A percentile compares a stretch with the other conserved stretches of the same genome.
Conservation (phyloP, 2,329 filamentous ascomycete species). For the Pseudogymnoascus sp. region DNA sequence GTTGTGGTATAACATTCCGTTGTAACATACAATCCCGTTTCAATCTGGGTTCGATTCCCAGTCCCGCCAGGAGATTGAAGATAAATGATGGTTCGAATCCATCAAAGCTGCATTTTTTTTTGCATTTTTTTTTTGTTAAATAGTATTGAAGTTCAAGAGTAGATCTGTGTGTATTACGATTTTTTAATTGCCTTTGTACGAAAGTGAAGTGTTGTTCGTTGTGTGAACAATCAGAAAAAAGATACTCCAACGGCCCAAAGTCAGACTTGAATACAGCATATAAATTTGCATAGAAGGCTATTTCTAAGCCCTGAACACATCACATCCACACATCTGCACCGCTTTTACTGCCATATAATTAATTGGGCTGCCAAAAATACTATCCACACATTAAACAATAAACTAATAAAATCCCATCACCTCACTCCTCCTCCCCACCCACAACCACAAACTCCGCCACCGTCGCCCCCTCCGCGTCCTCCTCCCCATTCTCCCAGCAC, state of each 20-base stretch:
- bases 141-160: not conserved
- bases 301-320: not conserved
- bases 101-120: slow-evolving; percentile 18
- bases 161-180: not conserved
- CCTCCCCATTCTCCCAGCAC: slow-evolving; percentile 30
- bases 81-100: slow-evolving; percentile 22
- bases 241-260: not conserved
- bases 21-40: slow-evolving; percentile 24
- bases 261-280: not conserved
- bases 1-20: slow-evolving; percentile 22
- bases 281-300: too few species aligned
- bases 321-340: not conserved
- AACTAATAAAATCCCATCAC: not conserved
- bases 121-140: slow-evolving; percentile 19
- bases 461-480: slow-evolving; percentile 36
- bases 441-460: slow-evolving; percentile 44
- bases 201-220: not conserved
- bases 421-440: not conserved
- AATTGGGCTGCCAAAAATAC: not conserved
- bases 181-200: not conserved
- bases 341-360: not conserved
- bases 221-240: not conserved
- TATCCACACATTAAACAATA: not conserved
- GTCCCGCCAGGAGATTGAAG: slow-evolving; percentile 27
- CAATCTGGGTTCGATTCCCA: slow-evolving; percentile 31